Conservation (phyloP, 2,329 filamentous ascomycete genomes). For the Arthrobotrys sinensis region DNA sequence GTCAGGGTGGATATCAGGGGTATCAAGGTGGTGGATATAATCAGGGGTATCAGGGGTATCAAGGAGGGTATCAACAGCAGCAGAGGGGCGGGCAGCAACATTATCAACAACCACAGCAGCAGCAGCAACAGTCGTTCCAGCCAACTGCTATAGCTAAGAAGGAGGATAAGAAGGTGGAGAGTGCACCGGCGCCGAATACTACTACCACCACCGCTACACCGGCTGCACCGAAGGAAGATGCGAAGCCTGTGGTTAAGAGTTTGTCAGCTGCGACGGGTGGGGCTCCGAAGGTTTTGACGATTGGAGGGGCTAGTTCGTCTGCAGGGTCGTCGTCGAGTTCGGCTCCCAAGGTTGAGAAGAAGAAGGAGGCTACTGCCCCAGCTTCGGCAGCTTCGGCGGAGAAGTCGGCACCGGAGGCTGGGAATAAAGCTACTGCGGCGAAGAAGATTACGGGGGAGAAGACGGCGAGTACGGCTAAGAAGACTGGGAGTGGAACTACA, state of each 20-base stretch:
- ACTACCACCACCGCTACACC: constrained; percentile 64
- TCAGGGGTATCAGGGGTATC: constrained; percentile 73
- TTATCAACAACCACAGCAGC: constrained; percentile 68
- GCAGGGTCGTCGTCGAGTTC: constrained; percentile 65
- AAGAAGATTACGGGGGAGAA: constrained; percentile 81
- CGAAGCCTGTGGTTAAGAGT: constrained; percentile 66
- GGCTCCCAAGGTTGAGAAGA: constrained; percentile 74
- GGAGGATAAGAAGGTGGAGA: constrained; percentile 65
- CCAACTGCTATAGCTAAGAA: constrained; percentile 76
- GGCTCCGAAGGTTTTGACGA: constrained; percentile 74
- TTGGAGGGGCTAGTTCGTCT: constrained; percentile 73
- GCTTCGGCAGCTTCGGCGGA: constrained; percentile 67
- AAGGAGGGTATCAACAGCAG: constrained; percentile 68
- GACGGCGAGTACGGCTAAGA: constrained; percentile 74
- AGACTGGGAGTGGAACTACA: constrained; percentile 80
- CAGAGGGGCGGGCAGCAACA: constrained; percentile 68
- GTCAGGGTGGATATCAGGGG: constrained; percentile 66
- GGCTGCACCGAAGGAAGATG: constrained; percentile 68
- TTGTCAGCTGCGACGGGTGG: constrained; percentile 62
- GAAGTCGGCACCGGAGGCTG: constrained; percentile 74
- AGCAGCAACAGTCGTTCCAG: constrained; percentile 67
- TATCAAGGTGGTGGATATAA: constrained; percentile 68
- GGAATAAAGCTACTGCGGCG: constrained; percentile 85
- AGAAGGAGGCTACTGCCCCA: constrained; percentile 66
- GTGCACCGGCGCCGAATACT: constrained; percentile 65